Conservation (phyloP, 768 basidiomycete species). For the Russula griseocarnosa region DNA sequence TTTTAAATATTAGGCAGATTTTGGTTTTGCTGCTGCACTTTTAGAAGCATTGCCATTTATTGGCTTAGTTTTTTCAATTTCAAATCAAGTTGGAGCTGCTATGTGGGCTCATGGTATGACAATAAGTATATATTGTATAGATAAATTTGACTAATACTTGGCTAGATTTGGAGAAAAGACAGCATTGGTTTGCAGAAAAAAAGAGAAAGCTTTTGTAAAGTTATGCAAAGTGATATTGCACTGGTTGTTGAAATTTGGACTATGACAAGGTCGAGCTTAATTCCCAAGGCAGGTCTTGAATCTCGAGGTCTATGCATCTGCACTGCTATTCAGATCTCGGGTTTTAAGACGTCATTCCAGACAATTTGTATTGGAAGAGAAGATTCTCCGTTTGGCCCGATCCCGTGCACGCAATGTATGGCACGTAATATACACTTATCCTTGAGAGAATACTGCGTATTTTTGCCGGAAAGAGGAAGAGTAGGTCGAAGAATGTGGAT, state of each 20-base stretch:
- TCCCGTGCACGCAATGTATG: background rate
- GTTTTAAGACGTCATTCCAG: constrained; percentile 40
- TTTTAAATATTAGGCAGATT: constrained; percentile 45
- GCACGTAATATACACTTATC: background rate
- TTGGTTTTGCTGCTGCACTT: constrained; percentile 81
- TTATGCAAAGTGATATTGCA: too few relatives aligned
- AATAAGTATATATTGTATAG: background rate
- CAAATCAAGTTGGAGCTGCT: constrained; percentile 85
- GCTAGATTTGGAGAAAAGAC: constrained; percentile 59
- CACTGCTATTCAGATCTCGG: background rate
- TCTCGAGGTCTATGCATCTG: background rate
- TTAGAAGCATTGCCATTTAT: constrained; percentile 78
- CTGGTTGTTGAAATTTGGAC: too few relatives aligned
- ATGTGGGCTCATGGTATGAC: constrained; percentile 87
- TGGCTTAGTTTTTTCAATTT: constrained; percentile 77
- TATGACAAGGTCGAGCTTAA: too few relatives aligned
- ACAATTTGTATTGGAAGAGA: constrained; percentile 79
- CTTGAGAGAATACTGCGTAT: too few relatives aligned
- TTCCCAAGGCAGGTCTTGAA: too few relatives aligned
- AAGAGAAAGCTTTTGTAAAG: constrained; percentile 4
- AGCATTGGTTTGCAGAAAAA: constrained; percentile 44
- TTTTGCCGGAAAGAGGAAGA: too few relatives aligned
- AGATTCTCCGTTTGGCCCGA: constrained; percentile 53
- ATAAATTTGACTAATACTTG: background rate
- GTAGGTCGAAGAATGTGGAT: too few relatives aligned